phyloP scores from a whole-genome alignment of 2,329 filamentous ascomycete genomes.

The Monilinia vaccinii-corymbosi region DNA sequence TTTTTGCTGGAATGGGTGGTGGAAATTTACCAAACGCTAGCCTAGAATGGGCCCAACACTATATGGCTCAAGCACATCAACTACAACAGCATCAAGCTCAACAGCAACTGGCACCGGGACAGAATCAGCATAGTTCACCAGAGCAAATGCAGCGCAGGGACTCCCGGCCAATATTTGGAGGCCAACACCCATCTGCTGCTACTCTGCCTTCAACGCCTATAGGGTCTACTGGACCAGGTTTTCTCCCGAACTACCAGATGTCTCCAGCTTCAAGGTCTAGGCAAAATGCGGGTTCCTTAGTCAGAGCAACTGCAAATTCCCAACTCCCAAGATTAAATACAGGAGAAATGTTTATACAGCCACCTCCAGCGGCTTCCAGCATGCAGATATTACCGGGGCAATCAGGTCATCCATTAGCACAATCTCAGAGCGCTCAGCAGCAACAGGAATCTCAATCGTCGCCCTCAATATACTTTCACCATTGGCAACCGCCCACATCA shows the following conservation, averaged over 20 bases:
- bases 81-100: slow-evolving; percentile 35
- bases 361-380: slow-evolving; percentile 31
- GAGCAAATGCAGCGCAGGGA: slow-evolving; percentile 48
- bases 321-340: slow-evolving; percentile 36
- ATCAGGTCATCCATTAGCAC: slow-evolving; percentile 38
- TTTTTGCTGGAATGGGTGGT: slow-evolving; percentile 64
- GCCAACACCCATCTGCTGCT: slow-evolving; percentile 20
- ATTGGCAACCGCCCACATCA: slow-evolving; percentile 76
- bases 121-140: slow-evolving; percentile 39
- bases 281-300: slow-evolving; percentile 21
- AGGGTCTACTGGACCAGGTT: slow-evolving; percentile 19
- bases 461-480: slow-evolving; percentile 79
- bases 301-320: slow-evolving; percentile 25
- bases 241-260: slow-evolving; percentile 28
- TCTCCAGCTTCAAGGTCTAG: slow-evolving; percentile 28
- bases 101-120: slow-evolving; percentile 37
- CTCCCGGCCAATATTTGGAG: slow-evolving; percentile 31
- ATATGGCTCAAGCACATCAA: slow-evolving; percentile 44
- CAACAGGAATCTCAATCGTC: slow-evolving; percentile 53
- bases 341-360: slow-evolving; percentile 32
- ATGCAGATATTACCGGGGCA: slow-evolving; percentile 39
- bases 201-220: slow-evolving; percentile 28
- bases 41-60: slow-evolving; percentile 61
- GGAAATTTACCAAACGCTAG: slow-evolving; percentile 51
- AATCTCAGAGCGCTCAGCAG: slow-evolving; percentile 39